These are phyloP conservation scores for Colletotrichum simmondsii DNA, from an alignment of 2,329 filamentous ascomycete species.

Conservation along the genomic window DNA sequence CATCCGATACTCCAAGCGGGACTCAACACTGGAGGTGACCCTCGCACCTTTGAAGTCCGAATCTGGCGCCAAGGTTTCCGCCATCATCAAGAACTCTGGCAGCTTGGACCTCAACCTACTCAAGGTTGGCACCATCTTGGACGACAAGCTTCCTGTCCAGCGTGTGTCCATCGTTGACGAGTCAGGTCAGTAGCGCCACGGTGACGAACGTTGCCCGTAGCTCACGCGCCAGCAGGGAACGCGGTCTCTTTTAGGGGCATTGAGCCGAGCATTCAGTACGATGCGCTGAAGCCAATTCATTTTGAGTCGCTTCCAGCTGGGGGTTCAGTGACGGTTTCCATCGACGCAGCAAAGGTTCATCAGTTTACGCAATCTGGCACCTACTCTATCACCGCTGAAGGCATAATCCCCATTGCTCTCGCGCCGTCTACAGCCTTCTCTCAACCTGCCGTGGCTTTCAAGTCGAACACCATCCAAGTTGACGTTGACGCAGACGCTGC, in stretches of 20 bases:
- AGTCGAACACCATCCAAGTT: constrained; percentile 36
- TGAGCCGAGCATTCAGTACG: constrained; percentile 34
- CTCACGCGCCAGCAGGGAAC: neutral
- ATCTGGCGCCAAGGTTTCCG: neutral
- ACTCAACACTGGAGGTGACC: neutral
- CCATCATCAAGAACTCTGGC: neutral
- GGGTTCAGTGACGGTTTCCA: constrained; percentile 28
- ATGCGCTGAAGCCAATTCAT: constrained; percentile 35
- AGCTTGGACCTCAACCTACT: constrained; percentile 37
- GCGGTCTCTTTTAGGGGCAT: constrained; percentile 35
- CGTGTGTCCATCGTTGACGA: neutral
- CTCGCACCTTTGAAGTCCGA: neutral
- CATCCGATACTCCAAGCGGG: neutral
- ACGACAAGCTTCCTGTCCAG: constrained; percentile 19
- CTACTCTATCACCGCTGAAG: constrained; percentile 34
- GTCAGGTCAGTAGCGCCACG: neutral
- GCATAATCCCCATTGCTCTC: constrained; percentile 27
- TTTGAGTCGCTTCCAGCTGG: constrained; percentile 7
- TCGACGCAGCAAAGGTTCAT: constrained; percentile 34
- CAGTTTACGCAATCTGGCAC: constrained; percentile 35
- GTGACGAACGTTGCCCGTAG: no score
- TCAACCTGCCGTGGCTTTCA: constrained; percentile 28
- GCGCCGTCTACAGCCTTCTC: constrained; percentile 30
- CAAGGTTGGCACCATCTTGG: constrained; percentile 38
- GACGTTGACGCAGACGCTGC: constrained; percentile 28